Conservation (phyloP, 163 green algal genomes). For the Chlamydomonas reinhardtii region DNA sequence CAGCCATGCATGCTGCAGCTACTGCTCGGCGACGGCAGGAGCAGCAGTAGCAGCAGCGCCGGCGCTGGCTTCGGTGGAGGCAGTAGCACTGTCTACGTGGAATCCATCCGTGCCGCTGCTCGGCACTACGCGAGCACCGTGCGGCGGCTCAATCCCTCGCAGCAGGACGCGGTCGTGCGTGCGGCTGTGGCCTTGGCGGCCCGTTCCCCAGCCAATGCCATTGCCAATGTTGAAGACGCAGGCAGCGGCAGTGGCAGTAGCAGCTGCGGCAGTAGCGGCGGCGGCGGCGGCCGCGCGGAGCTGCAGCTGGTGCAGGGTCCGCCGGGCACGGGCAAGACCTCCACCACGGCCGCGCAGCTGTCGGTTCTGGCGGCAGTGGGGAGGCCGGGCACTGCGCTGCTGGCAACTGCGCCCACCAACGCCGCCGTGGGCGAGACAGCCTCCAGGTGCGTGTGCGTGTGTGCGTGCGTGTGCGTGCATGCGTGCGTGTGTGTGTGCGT, state of each 20-base stretch:
- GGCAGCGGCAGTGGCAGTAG: too few species aligned
- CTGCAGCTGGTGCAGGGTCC: slow-evolving; percentile 2
- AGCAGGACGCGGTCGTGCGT: not conserved
- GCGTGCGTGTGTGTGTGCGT: too few species aligned
- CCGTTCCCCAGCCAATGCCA: too few species aligned
- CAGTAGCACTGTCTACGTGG: not conserved
- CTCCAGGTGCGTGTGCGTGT: not conserved
- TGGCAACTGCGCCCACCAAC: not conserved
- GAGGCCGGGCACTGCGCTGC: not conserved
- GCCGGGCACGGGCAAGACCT: slow-evolving; percentile 14
- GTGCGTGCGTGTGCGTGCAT: too few species aligned
- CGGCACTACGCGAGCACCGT: not conserved
- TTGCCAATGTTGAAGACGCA: too few species aligned
- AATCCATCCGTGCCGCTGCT: not conserved
- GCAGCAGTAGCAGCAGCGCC: too few species aligned
- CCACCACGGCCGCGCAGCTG: not conserved
- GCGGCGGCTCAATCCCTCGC: not conserved
- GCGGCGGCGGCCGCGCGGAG: too few species aligned
- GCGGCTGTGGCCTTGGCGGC: not conserved
- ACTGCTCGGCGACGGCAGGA: not conserved
- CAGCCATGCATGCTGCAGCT: not conserved
- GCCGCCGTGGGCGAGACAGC: not conserved
- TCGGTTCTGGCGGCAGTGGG: not conserved
- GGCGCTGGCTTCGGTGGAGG: not conserved
- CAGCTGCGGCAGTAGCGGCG: not conserved